Conservation (phyloP, 768 basidiomycete genomes). For the Sporobolomyces pararoseus region DNA sequence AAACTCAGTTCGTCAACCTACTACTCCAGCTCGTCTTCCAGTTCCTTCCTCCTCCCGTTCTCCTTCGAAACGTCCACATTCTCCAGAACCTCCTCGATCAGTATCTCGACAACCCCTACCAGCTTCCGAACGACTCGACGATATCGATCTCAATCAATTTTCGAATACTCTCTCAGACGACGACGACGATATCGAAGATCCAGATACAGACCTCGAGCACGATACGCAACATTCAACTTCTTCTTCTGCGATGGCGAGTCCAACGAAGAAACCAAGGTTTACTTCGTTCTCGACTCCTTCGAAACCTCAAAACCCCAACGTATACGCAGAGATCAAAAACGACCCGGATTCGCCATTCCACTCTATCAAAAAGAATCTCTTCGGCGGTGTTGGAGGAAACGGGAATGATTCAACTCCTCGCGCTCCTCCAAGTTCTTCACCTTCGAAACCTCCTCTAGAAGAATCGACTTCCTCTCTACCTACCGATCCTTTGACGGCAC, state of each 20-base stretch:
- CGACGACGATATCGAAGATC: conserved; percentile 24
- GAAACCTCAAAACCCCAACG: background rate
- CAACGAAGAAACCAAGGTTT: background rate
- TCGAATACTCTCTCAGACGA: background rate
- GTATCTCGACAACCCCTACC: background rate
- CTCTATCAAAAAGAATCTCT: conserved; percentile 16
- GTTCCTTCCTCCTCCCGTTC: background rate
- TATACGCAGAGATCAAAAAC: conserved; percentile 17
- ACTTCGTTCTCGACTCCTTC: background rate
- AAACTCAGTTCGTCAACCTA: background rate
- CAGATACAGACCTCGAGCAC: background rate
- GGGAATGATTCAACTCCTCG: background rate
- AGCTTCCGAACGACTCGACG: conserved; percentile 11
- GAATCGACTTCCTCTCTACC: background rate
- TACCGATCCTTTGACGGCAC: conserved; percentile 1
- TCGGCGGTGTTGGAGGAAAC: background rate
- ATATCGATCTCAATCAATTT: conserved; percentile 21
- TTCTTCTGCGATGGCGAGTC: background rate
- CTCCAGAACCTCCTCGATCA: background rate
- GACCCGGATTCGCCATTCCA: conserved; percentile 33
- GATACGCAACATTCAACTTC: background rate
- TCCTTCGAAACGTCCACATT: conserved; percentile 1
- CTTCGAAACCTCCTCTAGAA: background rate
- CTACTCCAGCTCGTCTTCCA: conserved; percentile 1
- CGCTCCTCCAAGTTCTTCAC: background rate